Base-by-base conservation (phyloP, 2,329 filamentous ascomycete species). In the Dothideomycetes sp. region DNA sequence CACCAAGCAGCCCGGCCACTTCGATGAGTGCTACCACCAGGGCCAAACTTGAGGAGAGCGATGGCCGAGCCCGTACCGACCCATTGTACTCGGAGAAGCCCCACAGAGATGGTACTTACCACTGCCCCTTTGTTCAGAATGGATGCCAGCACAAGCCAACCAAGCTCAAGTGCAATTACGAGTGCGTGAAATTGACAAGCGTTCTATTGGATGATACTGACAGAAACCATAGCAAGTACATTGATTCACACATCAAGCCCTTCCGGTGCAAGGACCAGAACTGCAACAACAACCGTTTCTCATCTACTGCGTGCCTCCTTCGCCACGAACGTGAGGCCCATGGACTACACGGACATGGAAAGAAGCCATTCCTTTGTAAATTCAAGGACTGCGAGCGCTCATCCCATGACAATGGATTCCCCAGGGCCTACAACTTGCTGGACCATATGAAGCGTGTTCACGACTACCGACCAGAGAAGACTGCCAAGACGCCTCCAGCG, bases 371-470 rank as follows among this genome's bases (percentile, higher is more conserved):
- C 60, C 76, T 91, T 37, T 96, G 89, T 74, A 77, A 80, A 45
- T 91, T 89, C 62, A 73, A 82, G 19, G 86, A 84, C 47, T 96
- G 89, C 56, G 87, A 95, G 57, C 82, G 89, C 49, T 79, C 85
- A 44, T 70, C 82, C 23, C 69, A 76, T 17, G 87, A 86, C 53
- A 86, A 89, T 60, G 89, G 89, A 53, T 96, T 96, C 58, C 89
- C 88, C 25, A 81, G 89, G 53, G 82, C 88, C 54, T 96, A 91
- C 85, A 96, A 96, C 65, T 75, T 94, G 40, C 80, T 83, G 62
- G 89, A 96, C 65, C 89, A 96, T 71, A 95, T 95, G 88, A 85
- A 86, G 67, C 82, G 89, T 47, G 88, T 95, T 6, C 89, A 96
- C 54, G 73, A 76, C 50, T 76, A 74, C 54, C 30, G 23, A 10